Evolutionary conservation across 371 early-diverging fungal species (phyloP).

Genomic region (Zancudomyces culisetae): DNA sequence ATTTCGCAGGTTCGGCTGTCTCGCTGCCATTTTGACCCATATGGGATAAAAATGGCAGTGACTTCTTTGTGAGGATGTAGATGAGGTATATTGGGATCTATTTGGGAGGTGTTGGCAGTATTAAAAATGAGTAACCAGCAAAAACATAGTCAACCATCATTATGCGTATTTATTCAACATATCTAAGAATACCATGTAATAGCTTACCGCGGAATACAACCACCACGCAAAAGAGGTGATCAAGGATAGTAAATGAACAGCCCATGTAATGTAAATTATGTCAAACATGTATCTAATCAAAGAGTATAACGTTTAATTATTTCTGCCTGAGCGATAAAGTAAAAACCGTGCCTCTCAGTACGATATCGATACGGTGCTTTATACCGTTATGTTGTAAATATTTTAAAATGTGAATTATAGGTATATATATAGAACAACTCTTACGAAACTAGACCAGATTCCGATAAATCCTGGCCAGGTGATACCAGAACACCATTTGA

Average conservation of each 20-base stretch:
- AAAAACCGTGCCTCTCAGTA: no score
- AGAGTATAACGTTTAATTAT: background rate
- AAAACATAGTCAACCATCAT: no score
- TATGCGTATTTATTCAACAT: no score
- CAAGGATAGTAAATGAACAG: constrained; percentile 47
- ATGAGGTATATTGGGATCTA: constrained; percentile 41
- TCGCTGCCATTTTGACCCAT: constrained; percentile 7
- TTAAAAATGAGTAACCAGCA: background rate
- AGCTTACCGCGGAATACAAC: constrained; percentile 28
- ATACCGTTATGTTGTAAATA: no score
- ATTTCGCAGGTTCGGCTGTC: constrained; percentile 18
- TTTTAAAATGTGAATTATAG: background rate
- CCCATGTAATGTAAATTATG: constrained; percentile 66
- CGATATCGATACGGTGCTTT: no score
- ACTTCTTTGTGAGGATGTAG: constrained; percentile 34
- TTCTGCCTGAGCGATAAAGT: no score
- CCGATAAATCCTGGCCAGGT: constrained; percentile 49
- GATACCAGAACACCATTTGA: constrained; percentile 32
- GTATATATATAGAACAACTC: background rate
- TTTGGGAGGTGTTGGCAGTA: background rate
- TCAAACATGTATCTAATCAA: constrained; percentile 47
- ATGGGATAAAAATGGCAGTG: constrained; percentile 28
- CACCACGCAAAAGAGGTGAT: constrained; percentile 49
- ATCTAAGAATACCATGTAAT: no score
- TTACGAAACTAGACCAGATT: constrained; percentile 47